Percentiles rank a stretch among this genome's conserved stretches.
These are phyloP conservation scores for Actinomortierella wolfii DNA, from an alignment of 371 early-diverging fungal genomes.

Conservation along the genomic window DNA sequence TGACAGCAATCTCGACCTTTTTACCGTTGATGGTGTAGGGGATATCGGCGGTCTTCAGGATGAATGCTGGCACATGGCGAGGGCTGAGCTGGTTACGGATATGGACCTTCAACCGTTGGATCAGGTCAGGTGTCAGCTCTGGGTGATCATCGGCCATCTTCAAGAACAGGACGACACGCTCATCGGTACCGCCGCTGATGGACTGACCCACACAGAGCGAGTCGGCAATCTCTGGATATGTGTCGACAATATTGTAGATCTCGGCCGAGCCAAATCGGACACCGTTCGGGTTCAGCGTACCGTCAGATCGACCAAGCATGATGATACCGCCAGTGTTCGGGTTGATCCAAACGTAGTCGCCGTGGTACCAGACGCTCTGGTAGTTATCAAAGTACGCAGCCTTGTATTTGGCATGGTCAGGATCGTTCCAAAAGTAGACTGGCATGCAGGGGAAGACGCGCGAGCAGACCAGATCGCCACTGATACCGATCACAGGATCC, in stretches of 20 bases:
- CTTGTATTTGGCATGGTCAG: slow-evolving; percentile 73
- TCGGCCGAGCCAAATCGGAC: slow-evolving; percentile 96
- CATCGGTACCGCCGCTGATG: slow-evolving; percentile 75
- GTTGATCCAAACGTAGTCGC: slow-evolving; percentile 91
- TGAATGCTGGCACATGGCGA: slow-evolving; percentile 92
- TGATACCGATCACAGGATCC: slow-evolving; percentile 72
- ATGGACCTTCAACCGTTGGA: slow-evolving; percentile 63
- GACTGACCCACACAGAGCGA: slow-evolving; percentile 79
- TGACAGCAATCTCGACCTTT: slow-evolving; percentile 97
- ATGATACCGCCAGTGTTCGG: slow-evolving; percentile 89
- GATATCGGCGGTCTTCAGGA: slow-evolving; percentile 82
- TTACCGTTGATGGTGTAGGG: slow-evolving; percentile 97
- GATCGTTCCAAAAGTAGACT: slow-evolving; percentile 90
- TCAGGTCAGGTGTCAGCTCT: slow-evolving; percentile 51
- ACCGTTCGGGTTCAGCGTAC: slow-evolving; percentile 95
- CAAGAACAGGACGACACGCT: slow-evolving; percentile 90
- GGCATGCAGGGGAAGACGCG: slow-evolving; percentile 98
- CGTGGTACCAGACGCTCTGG: slow-evolving; percentile 91
- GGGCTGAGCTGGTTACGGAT: slow-evolving; percentile 90
- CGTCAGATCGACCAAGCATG: slow-evolving; percentile 95
- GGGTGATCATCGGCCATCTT: slow-evolving; percentile 65
- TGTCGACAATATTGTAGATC: slow-evolving; percentile 87
- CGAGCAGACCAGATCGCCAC: slow-evolving; percentile 93
- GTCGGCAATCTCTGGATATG: slow-evolving; percentile 74
- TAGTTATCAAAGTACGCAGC: slow-evolving; percentile 90